Percentiles rank a stretch among this genome's conserved stretches.
Conservation (phyloP, 192 early-diverging fungal genomes). For the Mortierella claussenii region DNA sequence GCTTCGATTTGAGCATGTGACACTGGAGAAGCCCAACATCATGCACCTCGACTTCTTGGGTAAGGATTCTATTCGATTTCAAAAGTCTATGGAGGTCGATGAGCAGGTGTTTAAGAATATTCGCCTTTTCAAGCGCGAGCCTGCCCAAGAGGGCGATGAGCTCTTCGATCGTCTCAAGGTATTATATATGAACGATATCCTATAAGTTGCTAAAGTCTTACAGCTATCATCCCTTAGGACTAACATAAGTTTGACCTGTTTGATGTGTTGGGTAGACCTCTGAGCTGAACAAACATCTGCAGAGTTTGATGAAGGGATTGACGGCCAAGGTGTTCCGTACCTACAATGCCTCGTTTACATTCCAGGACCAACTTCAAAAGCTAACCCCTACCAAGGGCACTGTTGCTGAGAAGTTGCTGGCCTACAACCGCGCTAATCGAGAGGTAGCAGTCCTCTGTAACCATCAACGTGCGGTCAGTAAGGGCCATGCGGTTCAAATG, state of each 20-base stretch:
- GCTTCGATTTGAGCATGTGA: conserved; percentile 91
- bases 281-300: conserved; percentile 89
- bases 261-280: conserved; percentile 64
- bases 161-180: conserved; percentile 94
- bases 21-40: conserved; percentile 82
- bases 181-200: no score
- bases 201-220: no score
- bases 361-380: conserved; percentile 85
- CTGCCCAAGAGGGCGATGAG: conserved; percentile 78
- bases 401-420: conserved; percentile 86
- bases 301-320: conserved; percentile 87
- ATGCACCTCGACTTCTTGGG: conserved; percentile 96
- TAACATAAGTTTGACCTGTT: no score
- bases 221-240: no score
- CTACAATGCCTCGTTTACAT: conserved; percentile 94
- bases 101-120: conserved; percentile 95
- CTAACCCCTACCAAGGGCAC: conserved; percentile 75
- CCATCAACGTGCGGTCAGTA: conserved; percentile 92
- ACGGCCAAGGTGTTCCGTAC: conserved; percentile 99
- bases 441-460: conserved; percentile 97
- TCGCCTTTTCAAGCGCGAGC: conserved; percentile 84
- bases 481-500: conserved; percentile 82
- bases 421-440: conserved; percentile 96
- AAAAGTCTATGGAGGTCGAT: conserved; percentile 86
- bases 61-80: conserved; percentile 97